Evolutionary conservation across 768 basidiomycete genomes (phyloP), one percentile per base, ranked within the genome.

Genomic region (Leccinum boreale): DNA sequence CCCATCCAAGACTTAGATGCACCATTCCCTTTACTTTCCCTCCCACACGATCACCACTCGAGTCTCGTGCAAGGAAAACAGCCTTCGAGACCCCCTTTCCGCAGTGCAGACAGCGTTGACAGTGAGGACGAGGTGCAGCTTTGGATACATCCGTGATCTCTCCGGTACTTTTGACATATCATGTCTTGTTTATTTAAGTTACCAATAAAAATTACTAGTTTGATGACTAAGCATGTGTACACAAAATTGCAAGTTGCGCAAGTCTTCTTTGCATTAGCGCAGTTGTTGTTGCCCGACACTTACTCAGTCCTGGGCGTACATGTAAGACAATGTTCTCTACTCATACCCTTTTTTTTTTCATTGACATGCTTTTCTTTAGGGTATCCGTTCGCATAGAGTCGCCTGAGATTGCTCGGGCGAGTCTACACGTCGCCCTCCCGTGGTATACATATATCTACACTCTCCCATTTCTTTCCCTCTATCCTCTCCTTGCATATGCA

Each of bases 401-500:
- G 10, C 68, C 79, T 44, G 90, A 91, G 70, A 89, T 91, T 52
- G 79, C 82, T 39, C 73, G 80, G 42, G 86, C 87, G 50, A 85
- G 81, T 66, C 71, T 91, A 56, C 89, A 87, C 66, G 75, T 83
- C 56, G 77, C 82, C 50, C 77, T 87, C 51, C 86, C 87, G n/a
- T 81, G 83, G 79, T 81, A 85, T 65, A 79, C 77, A 42, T 86
- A 91, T 66, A 71, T 92, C 55, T 94, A 94, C 67, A 81, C 85
- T 5, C 57, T 85, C 17, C 92, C 92, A 0, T 92, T 91, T 66
- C 78, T 93, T n/a, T 82, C 81, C 1, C 76, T 93, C 50, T 94
- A 93, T 61, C 92, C 92, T 0, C 70, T 94, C 29, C 81, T 92
- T 29, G 90, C 89, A 24, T 97, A 96, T 72, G 89, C 94, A 21